Conservation (phyloP, 257 asterid genomes). For the Echium plantagineum region DNA sequence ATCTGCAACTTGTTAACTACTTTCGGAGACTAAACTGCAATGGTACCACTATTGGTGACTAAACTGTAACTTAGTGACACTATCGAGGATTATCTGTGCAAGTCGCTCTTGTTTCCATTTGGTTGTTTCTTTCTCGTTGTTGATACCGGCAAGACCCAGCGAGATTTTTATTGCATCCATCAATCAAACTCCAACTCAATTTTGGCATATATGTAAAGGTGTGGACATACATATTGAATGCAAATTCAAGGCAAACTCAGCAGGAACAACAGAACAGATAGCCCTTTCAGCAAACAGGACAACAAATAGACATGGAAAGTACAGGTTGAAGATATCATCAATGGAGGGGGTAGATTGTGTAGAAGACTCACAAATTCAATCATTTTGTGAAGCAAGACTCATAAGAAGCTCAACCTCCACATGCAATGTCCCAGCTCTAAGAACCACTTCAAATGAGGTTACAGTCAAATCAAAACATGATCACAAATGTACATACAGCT, state of each 20-base stretch:
- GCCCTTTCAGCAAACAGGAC: conserved; percentile 28
- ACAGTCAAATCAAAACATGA: conserved; percentile 19
- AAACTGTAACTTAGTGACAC: too few relatives aligned
- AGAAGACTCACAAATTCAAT: conserved; percentile 13
- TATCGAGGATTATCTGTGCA: too few relatives aligned
- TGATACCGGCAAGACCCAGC: too few relatives aligned
- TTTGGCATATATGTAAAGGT: conserved; percentile 8
- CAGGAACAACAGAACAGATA: conserved; percentile 24
- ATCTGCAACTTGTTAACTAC: too few relatives aligned
- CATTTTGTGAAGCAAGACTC: conserved; percentile 20
- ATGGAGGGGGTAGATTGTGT: conserved; percentile 28
- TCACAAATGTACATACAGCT: conserved; percentile 21
- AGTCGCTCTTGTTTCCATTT: too few relatives aligned
- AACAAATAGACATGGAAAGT: conserved; percentile 19
- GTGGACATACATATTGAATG: conserved; percentile 22
- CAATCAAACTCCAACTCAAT: neutral
- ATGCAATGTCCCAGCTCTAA: conserved; percentile 23
- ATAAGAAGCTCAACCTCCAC: conserved; percentile 8
- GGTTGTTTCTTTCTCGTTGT: too few relatives aligned
- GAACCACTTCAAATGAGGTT: conserved; percentile 13
- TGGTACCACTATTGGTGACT: too few relatives aligned
- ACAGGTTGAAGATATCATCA: conserved; percentile 22
- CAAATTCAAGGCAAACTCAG: conserved; percentile 19
- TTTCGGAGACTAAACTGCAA: too few relatives aligned
- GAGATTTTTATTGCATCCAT: neutral